Evolutionary conservation across 1,139 yeast species (phyloP).

Genomic region (Yamadazyma dushanensis): DNA sequence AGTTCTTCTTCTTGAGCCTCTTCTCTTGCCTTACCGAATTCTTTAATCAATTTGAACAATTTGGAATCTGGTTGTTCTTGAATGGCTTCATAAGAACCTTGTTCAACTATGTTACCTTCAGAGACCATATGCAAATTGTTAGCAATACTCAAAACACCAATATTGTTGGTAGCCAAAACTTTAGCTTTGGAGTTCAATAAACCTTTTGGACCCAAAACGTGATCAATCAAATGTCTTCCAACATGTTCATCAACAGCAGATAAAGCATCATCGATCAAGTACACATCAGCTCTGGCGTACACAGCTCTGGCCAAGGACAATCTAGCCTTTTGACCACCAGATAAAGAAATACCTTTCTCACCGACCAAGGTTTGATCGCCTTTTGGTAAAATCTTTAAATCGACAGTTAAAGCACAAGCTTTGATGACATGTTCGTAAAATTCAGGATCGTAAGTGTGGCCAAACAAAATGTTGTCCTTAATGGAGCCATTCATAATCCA

Average conservation of each 20-base stretch:
- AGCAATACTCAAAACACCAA: slow-evolving; percentile 81
- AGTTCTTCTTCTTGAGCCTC: slow-evolving; percentile 12
- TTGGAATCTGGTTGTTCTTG: slow-evolving; percentile 54
- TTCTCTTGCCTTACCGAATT: slow-evolving; percentile 63
- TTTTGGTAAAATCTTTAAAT: slow-evolving; percentile 74
- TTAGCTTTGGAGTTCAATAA: slow-evolving; percentile 74
- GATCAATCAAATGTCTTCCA: slow-evolving; percentile 62
- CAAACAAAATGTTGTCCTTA: slow-evolving; percentile 86
- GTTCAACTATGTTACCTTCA: slow-evolving; percentile 77
- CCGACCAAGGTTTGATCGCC: slow-evolving; percentile 94
- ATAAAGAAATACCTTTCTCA: slow-evolving; percentile 92
- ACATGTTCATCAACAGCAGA: slow-evolving; percentile 97
- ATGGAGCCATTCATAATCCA: slow-evolving; percentile 97
- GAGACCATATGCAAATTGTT: slow-evolving; percentile 69
- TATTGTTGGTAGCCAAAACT: slow-evolving; percentile 85
- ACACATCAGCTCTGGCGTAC: slow-evolving; percentile 90
- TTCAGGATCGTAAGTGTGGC: slow-evolving; percentile 77
- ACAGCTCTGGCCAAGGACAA: slow-evolving; percentile 92
- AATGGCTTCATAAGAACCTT: slow-evolving; percentile 65
- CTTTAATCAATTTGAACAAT: slow-evolving; percentile 64
- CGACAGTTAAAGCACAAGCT: slow-evolving; percentile 88
- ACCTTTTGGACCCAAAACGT: slow-evolving; percentile 74
- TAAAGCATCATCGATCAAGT: slow-evolving; percentile 74
- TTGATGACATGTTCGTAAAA: slow-evolving; percentile 77
- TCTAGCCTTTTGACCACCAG: slow-evolving; percentile 98